Evolutionary conservation across 306 rosid genomes (phyloP).

Genomic region (Vigna angularis): DNA sequence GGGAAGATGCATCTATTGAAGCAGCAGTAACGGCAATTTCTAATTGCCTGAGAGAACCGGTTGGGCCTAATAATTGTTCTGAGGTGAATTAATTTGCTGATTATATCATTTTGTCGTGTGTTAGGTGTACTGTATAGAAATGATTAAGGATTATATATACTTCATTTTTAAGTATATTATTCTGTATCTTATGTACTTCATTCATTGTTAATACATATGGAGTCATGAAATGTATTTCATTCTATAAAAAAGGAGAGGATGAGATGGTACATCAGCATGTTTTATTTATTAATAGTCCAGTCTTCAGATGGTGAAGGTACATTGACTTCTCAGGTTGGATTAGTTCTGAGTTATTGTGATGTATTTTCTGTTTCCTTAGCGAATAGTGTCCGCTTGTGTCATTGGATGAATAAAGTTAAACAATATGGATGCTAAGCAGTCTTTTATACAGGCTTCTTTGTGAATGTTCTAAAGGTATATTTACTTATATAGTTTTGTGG

Average conservation of each 20-base stretch:
- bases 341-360: neutral
- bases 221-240: slow-evolving; percentile 34
- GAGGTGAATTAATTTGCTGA: slow-evolving; percentile 67
- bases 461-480: neutral
- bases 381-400: neutral
- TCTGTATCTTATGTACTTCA: slow-evolving; percentile 27
- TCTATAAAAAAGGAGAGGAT: slow-evolving; percentile 21
- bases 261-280: slow-evolving; percentile 29
- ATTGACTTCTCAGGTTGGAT: neutral
- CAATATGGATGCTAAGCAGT: neutral
- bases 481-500: too few relatives aligned
- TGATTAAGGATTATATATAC: neutral
- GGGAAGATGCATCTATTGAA: slow-evolving; percentile 94
- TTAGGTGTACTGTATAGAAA: slow-evolving; percentile 23
- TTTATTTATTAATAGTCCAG: slow-evolving; percentile 16
- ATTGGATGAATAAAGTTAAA: neutral
- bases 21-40: slow-evolving; percentile 93
- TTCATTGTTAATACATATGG: slow-evolving; percentile 23
- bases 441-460: neutral
- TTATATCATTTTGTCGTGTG: slow-evolving; percentile 11
- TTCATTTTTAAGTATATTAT: too few relatives aligned
- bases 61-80: slow-evolving; percentile 82
- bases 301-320: slow-evolving; percentile 5
- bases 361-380: neutral
- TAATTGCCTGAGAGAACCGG: slow-evolving; percentile 88